A percentile compares a stretch with the other conserved stretches of the same genome.
These are phyloP conservation scores for Mycena belliarum DNA, from an alignment of 768 basidiomycete species.

Conservation along the genomic window DNA sequence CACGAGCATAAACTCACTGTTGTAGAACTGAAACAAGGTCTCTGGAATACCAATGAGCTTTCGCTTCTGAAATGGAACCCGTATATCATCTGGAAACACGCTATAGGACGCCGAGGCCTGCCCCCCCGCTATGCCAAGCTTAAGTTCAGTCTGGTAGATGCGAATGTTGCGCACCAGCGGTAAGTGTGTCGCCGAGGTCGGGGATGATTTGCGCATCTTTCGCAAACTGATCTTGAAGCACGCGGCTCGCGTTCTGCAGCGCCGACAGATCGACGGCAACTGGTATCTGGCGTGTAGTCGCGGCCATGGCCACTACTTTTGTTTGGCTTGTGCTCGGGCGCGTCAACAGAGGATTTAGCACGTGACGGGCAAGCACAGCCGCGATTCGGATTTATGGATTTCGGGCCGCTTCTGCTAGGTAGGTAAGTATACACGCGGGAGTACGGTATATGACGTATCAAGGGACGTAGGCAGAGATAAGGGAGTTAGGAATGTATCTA, in stretches of 20 bases:
- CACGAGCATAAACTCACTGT: conserved; percentile 49
- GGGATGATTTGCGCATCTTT: conserved; percentile 78
- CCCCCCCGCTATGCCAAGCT: conserved; percentile 49
- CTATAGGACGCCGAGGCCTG: conserved; percentile 79
- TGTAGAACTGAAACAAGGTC: conserved; percentile 74
- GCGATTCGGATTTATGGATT: not conserved
- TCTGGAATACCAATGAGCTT: conserved; percentile 79
- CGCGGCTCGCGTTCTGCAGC: conserved; percentile 64
- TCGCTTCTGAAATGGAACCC: conserved; percentile 79
- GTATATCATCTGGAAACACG: conserved; percentile 73
- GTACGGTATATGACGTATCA: too few relatives aligned
- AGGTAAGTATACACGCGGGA: too few relatives aligned
- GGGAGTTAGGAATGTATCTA: not conserved
- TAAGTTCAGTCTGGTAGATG: not conserved
- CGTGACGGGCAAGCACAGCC: not conserved
- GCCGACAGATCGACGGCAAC: conserved; percentile 57
- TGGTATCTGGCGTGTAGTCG: conserved; percentile 27
- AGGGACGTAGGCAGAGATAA: not conserved
- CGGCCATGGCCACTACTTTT: not conserved
- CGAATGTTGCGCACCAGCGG: conserved; percentile 47
- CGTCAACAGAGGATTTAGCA: not conserved
- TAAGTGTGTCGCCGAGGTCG: conserved; percentile 70
- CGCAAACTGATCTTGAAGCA: conserved; percentile 66
- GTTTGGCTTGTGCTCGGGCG: not conserved
- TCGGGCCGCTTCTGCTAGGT: not conserved